Percentiles rank a stretch among this genome's conserved stretches.
These are phyloP conservation scores for Alternaria consortialis DNA, from an alignment of 2,329 filamentous ascomycete species.

Conservation along the genomic window DNA sequence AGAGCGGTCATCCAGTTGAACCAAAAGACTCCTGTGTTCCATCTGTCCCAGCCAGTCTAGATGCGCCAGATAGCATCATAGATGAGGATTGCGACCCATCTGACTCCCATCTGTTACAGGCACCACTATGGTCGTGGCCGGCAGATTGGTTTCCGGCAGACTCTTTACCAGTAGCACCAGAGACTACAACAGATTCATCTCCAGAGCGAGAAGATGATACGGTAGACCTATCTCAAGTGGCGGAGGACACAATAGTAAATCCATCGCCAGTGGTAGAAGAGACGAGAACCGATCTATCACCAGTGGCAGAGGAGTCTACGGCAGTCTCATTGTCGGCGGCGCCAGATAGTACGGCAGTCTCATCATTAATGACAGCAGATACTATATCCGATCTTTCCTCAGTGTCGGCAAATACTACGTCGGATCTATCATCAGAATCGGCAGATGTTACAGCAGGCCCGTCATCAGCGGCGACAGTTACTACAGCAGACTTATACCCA, in stretches of 20 bases:
- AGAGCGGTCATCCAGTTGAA: not conserved
- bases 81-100: constrained; percentile 7
- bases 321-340: not conserved
- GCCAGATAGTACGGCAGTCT: not conserved
- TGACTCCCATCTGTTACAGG: constrained; percentile 4
- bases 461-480: not conserved
- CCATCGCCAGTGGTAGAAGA: not conserved
- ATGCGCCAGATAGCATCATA: not conserved
- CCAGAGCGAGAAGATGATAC: not conserved
- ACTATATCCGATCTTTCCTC: not conserved
- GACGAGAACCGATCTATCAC: not conserved
- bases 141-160: not conserved
- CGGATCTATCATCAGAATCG: not conserved
- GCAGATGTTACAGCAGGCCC: not conserved
- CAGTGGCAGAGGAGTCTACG: not conserved
- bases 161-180: not conserved
- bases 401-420: not conserved
- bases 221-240: not conserved
- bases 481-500: not conserved
- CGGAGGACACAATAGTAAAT: not conserved
- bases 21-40: not conserved
- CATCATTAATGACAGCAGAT: not conserved
- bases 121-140: not conserved
- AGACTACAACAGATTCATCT: not conserved
- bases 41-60: not conserved